Conservation (phyloP, 768 basidiomycete genomes). For the Sistotremastrum suecicum region DNA sequence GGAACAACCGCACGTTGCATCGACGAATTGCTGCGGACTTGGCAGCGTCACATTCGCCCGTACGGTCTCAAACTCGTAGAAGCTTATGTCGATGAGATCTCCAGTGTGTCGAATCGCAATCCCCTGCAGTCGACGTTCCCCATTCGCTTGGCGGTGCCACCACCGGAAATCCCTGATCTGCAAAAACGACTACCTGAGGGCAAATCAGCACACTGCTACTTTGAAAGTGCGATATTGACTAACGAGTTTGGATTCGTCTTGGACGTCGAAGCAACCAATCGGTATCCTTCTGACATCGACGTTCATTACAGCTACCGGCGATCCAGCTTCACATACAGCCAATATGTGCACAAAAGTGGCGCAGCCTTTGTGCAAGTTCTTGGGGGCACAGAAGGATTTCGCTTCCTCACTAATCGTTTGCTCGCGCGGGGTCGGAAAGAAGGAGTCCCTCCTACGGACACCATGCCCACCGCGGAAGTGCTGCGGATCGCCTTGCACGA, state of each 20-base stretch:
- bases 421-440: slow-evolving; percentile 57
- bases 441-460: slow-evolving; percentile 13
- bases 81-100: slow-evolving; percentile 83
- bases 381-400: slow-evolving; percentile 63
- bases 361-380: slow-evolving; percentile 83
- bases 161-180: slow-evolving; percentile 56
- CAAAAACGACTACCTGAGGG: slow-evolving; percentile 56
- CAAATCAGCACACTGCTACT: slow-evolving; percentile 53
- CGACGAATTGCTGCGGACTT: slow-evolving; percentile 73
- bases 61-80: slow-evolving; percentile 90
- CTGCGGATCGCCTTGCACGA: slow-evolving; percentile 44
- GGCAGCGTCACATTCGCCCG: slow-evolving; percentile 71
- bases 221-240: slow-evolving; percentile 65
- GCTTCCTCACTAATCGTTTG: slow-evolving; percentile 81
- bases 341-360: slow-evolving; percentile 86
- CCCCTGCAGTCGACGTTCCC: slow-evolving; percentile 88
- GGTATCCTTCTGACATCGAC: slow-evolving; percentile 72
- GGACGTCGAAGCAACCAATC: slow-evolving; percentile 62
- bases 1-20: slow-evolving; percentile 85
- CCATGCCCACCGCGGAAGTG: slow-evolving; percentile 43
- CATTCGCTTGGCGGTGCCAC: slow-evolving; percentile 59
- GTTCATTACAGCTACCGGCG: slow-evolving; percentile 86
- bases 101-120: slow-evolving; percentile 71
- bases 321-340: slow-evolving; percentile 62
- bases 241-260: slow-evolving; percentile 64